Evolutionary conservation across 768 basidiomycete species (phyloP), one percentile per base, ranked within the genome.

Genomic region (Mycena rebaudengoi): DNA sequence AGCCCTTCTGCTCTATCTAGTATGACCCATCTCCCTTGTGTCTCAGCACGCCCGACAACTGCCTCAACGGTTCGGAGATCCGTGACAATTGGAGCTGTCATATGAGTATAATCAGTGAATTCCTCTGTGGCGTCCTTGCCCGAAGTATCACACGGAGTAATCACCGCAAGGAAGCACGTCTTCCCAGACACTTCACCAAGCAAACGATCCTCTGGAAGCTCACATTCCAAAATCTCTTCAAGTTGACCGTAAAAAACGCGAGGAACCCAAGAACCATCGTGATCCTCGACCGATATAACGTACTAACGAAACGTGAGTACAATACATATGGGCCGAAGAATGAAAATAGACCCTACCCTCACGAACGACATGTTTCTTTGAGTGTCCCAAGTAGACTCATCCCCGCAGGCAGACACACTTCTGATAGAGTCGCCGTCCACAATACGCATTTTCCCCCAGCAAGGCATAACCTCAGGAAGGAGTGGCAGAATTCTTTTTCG

Each of bases 381-480:
- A 7, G 37, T 20, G 28, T 54, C 29, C 26, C n/a, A n/a, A n/a
- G n/a, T n/a, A n/a, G 48, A 49, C 12, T 28, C 40, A 35, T 60
- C 53, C 4, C 49, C 18, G 8, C 35, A 30, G 8, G 20, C 13
- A 1, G 35, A 33, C 4, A 46, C 37, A 2, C 20, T 4, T 4
- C 68, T 35, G 33, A 78, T 73, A 5, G 45, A 30, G 40, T 77
- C 76, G 3, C 76, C 73, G 32, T 67, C 57, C 8, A 55, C 32
- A 21, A 77, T 70, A 7, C 69, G 46, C 0, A 78, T 49, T 39
- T 73, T 75, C 10, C 71, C 73, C 69, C 71, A 75, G 4, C 59
- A 52, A 44, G 63, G 55, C 62, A 73, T 72, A n/a, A 59, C 18
- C 5, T 25, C 14, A 1, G 70, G 71, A 5, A 73, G 65, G 2